Base-by-base conservation (phyloP, 176 grass and related monocot species). In the Carex cristatella region DNA sequence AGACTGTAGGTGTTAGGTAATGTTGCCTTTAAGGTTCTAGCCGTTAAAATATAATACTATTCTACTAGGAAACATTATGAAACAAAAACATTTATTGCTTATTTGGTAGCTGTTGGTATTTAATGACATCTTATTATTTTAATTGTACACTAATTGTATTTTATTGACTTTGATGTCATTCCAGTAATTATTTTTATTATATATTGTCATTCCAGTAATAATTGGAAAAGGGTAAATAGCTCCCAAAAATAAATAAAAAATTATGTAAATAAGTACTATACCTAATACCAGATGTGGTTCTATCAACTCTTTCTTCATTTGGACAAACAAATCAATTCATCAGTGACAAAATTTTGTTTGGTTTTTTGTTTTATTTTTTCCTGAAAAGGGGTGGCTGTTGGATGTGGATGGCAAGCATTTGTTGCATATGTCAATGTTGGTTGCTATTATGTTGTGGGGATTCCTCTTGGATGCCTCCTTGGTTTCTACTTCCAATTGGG, bases 381-480 rank as follows among this genome's bases (percentile, higher is more conserved):
- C 8, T 56, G 3, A 76, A 54, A 69, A 94, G 94, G 94, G 81
- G 94, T 97, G 33, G 94, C 94, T 38, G 94, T 97, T 85, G 94
- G 94, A 14, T 97, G 94, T 88, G 94, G 94, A 58, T 97, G 94
- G 92, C 94, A 97, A 89, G 76, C 91, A 32, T 94, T 97, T 54
- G 94, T 97, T 65, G 94, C 94, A 37, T 97, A 97, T 15, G 94
- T 97, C 23, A 97, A 97, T 83, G 88, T 97, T 5, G 90, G 92
- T 14, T 97, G 92, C 59, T 97, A 97, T 69, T 97, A 97, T 61
- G 77, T 97, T 5, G 81, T 97, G 1, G 94, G 94, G 7, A 91
- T 97, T 30, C 94, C 94, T 13, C 85, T 92, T 38, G 94, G 94
- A 15, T 77, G 38, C 42, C 64, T 97, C 37, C 88, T 97, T 0